Base-by-base conservation (phyloP, 805 yeast genomes). In the Vanderwaltozyma yarrowii region DNA sequence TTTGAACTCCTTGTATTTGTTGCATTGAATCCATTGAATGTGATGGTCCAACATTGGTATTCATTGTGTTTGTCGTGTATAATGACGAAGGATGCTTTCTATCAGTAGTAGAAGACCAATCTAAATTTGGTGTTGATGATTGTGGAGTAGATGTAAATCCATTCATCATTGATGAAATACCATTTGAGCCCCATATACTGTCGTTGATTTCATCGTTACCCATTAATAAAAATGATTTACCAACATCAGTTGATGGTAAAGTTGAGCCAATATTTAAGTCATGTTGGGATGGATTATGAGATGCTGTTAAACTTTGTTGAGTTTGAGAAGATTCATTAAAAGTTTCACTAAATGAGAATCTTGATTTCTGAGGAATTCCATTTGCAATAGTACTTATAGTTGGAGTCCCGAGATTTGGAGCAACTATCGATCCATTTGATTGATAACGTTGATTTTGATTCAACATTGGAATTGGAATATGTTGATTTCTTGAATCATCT, bases 271-370 rank as follows among this genome's bases (percentile, higher is more conserved):
- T 17, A n/a, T 16, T 27, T 17, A 32, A 23, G n/a, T 37, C 36
- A 15, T 29, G 32, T 10, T 19, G 17, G 5, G 39, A 32, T 27
- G 21, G 23, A 23, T 32, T 37, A 15, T 27, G 30, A 18, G 39
- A 25, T 8, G 30, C 5, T 2, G 33, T 14, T 16, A 28, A 21
- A 25, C 19, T 19, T 16, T 20, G 31, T 32, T 35, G 21, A 26
- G 36, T 30, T 33, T 33, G 26, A 16, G 40, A 23, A 24, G 14
- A 30, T 32, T 45, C 45, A 28, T 36, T 56, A 47, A 69, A 70
- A 10, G 83, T 81, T 52, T 78, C 84, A 44, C 75, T 69, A 52
- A 78, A 78, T 31, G 78, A 62, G 49, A 78, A 77, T 38, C 47
- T 43, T 9, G 49, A 51, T 79, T 61, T 52, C 70, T 78, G 41